Evolutionary conservation across 2,329 filamentous ascomycete genomes (phyloP), one percentile per base, ranked within the genome.

Genomic region (Blastomyces parvus): DNA sequence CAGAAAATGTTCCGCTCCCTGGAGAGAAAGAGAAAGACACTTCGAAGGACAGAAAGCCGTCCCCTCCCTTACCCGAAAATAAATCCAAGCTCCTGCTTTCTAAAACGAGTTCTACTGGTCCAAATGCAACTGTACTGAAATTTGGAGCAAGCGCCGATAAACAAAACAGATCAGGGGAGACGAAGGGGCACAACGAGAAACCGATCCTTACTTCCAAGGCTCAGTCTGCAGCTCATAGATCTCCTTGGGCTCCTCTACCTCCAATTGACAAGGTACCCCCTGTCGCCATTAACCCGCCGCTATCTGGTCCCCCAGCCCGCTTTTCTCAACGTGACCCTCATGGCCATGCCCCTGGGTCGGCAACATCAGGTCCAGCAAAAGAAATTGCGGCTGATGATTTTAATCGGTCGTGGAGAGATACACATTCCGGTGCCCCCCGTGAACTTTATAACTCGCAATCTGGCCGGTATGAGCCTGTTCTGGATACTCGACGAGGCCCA

Each of bases 361-460:
- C 81, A 60, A 81, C 80, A 22, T 80, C 80, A 25, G 69, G 74
- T 17, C 79, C 80, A 30, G 83, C 88, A 0, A 90, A 91, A 71
- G 92, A 97, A 73, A 96, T 97, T 66, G 90, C 91, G 6, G 89
- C 92, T 0, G 94, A 97, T 74, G 93, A 96, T 68, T 97, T 97
- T 71, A 95, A 88, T 73, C 84, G 94, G 66, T 85, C 88, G 42
- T 96, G 90, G 87, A 84, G 89, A 70, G 91, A 96, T 66, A 59
- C 63, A 4, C 81, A 82, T 44, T 72, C 80, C 0, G 81, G 83
- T 63, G 81, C 83, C 13, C 86, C 85, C 66, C 83, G 89, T 63
- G 92, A 97, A 74, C 80, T 97, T 0, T 97, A 87, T 78, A 97
- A 97, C 73, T 96, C 93, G n/a, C 89, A 95, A 62, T 96, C 91